A percentile compares a stretch with the other conserved stretches of the same genome.
Conservation (phyloP, 257 asterid genomes). For the Coffea eugenioides region DNA sequence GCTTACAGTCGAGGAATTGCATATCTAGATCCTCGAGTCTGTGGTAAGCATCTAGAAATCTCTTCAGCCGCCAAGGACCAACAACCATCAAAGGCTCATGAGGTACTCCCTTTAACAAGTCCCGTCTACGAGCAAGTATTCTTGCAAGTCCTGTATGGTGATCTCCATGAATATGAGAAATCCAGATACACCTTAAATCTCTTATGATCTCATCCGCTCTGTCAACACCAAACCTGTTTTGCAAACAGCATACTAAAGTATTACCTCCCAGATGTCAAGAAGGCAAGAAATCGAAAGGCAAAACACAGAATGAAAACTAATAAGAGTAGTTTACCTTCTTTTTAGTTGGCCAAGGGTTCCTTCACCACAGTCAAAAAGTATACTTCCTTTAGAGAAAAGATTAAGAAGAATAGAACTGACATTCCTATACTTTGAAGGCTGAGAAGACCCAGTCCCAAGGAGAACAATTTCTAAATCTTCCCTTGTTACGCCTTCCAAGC, state of each 20-base stretch:
- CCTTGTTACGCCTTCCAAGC: constrained; percentile 71
- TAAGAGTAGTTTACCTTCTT: constrained; percentile 53
- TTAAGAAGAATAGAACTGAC: constrained; percentile 87
- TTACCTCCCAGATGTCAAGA: not conserved
- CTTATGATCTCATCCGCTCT: constrained; percentile 81
- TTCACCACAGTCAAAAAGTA: constrained; percentile 93
- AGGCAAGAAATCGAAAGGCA: not conserved
- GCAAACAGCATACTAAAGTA: constrained; percentile 2
- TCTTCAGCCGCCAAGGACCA: constrained; percentile 89
- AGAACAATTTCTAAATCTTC: constrained; percentile 91
- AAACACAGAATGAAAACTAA: not conserved
- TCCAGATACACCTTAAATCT: constrained; percentile 82
- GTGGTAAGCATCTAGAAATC: constrained; percentile 88
- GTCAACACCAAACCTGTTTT: constrained; percentile 66
- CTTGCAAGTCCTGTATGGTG: constrained; percentile 97
- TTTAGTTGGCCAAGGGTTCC: constrained; percentile 94
- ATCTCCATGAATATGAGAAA: constrained; percentile 97
- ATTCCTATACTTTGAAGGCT: constrained; percentile 96
- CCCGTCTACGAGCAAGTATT: constrained; percentile 75
- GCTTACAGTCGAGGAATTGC: constrained; percentile 83
- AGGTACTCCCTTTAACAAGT: constrained; percentile 53
- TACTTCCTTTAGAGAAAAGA: constrained; percentile 75
- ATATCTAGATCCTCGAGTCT: constrained; percentile 88
- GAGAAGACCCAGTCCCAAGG: constrained; percentile 98
- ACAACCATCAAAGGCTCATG: constrained; percentile 74